These are phyloP conservation scores for Corchorus capsularis DNA, from an alignment of 345 rosid species.

Conservation along the genomic window DNA sequence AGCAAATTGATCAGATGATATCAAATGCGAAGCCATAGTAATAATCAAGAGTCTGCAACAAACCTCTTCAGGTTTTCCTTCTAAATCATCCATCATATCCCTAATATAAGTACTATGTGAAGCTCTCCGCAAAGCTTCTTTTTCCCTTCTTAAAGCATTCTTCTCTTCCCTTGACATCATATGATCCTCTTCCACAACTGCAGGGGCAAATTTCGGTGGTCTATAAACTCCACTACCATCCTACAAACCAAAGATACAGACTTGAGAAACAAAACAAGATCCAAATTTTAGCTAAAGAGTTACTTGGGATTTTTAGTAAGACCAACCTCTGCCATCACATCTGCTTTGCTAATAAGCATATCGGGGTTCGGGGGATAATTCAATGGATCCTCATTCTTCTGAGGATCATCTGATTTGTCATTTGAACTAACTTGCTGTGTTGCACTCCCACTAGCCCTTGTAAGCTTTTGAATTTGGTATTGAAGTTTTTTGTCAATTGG, in stretches of 20 bases:
- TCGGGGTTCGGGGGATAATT: constrained; percentile 82
- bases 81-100: constrained; percentile 72
- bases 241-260: constrained; percentile 37
- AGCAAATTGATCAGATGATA: constrained; percentile 18
- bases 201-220: constrained; percentile 79
- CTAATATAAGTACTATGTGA: constrained; percentile 59
- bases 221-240: constrained; percentile 54
- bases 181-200: constrained; percentile 64
- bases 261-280: constrained; percentile 22
- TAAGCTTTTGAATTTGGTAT: constrained; percentile 88
- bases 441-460: constrained; percentile 39
- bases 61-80: constrained; percentile 92
- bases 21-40: constrained; percentile 2
- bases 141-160: constrained; percentile 70
- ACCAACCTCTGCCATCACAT: constrained; percentile 40
- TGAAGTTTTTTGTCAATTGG: constrained; percentile 90
- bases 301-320: neutral
- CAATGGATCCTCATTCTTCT: constrained; percentile 60
- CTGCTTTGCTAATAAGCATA: constrained; percentile 59
- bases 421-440: constrained; percentile 33
- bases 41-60: constrained; percentile 18
- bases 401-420: constrained; percentile 36
- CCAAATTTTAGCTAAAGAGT: constrained; percentile 3
- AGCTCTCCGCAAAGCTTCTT: constrained; percentile 52
- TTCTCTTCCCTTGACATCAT: constrained; percentile 75